These are phyloP conservation scores for Posidonia australis DNA, from an alignment of 106 monocot genomes.

Conservation along the genomic window DNA sequence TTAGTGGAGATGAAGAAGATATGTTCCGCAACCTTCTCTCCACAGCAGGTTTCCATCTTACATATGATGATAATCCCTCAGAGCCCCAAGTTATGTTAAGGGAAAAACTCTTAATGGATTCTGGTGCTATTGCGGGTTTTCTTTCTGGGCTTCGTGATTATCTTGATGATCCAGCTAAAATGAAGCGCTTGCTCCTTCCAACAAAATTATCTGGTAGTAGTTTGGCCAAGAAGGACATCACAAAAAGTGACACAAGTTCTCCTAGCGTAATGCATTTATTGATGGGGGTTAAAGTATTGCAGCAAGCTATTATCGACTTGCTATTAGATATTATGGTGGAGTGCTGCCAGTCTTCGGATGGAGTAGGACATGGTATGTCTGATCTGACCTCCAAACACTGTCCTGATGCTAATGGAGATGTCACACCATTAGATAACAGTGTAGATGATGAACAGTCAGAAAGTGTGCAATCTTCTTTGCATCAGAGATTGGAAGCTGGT, in stretches of 20 bases:
- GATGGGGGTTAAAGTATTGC: constrained; percentile 82
- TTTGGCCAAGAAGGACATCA: constrained; percentile 44
- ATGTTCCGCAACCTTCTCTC: constrained; percentile 75
- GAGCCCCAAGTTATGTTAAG: constrained; percentile 74
- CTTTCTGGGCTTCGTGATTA: constrained; percentile 65
- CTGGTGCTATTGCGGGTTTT: constrained; percentile 86
- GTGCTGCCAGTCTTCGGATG: constrained; percentile 79
- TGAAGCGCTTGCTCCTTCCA: constrained; percentile 84
- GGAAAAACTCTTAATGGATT: constrained; percentile 85
- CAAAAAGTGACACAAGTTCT: constrained; percentile 39
- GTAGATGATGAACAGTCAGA: constrained; percentile 34
- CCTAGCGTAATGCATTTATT: constrained; percentile 82
- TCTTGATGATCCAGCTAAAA: constrained; percentile 88
- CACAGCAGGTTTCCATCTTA: constrained; percentile 81
- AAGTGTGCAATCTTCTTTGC: constrained; percentile 21
- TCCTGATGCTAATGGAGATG: constrained; percentile 33
- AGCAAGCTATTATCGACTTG: constrained; percentile 88
- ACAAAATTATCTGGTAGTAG: constrained; percentile 47
- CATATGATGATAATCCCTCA: constrained; percentile 61
- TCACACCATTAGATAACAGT: constrained; percentile 30
- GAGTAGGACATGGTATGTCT: constrained; percentile 25
- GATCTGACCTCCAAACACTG: constrained; percentile 33
- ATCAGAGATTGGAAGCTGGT: constrained; percentile 39
- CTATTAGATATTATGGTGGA: constrained; percentile 98
- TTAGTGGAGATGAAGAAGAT: constrained; percentile 81